Evolutionary conservation across 192 early-diverging fungal species (phyloP), one percentile per base, ranked within the genome.

Genomic region (Geosiphon pyriformis): DNA sequence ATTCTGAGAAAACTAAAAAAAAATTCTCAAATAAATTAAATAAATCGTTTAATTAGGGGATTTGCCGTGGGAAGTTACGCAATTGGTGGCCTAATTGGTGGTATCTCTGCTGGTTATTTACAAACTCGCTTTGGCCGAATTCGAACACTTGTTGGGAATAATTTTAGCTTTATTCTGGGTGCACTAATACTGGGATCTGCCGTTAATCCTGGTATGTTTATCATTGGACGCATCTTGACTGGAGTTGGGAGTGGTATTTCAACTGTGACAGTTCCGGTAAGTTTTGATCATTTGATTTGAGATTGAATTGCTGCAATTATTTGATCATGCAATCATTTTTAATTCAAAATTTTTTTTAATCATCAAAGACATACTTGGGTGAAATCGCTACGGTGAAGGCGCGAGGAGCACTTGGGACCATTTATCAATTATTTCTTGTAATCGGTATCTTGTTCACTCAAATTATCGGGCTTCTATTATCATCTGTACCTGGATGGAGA

Each of bases 361-460:
- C n/a, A n/a, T n/a, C n/a, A 29, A 82, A 81, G 2, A 86, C 90
- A 18, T 93, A 92, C 60, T 83, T 95, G 22, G 85, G 85, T 17
- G 93, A 93, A 71, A 85, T 93, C 61, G 79, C 89, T 0, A 91
- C 93, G 0, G 80, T 87, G 4, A 77, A 77, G 18, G 75, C 80
- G 26, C 81, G 90, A 70, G 91, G 89, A 27, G 68, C 80, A 1
- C 74, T 93, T 71, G 89, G 93, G 25, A 81, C 84, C 33, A 76
- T 84, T 64, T 84, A 87, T 64, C 92, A 92, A 78, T 79, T 92
- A 71, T 76, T 83, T 1, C 86, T 93, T 58, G 90, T 90, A 49
- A 59, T 89, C 33, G 93, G 93, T 22, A 88, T 95, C 61, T 77
- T 95, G 70, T 23, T 87, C 1, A 81, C 88, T 68, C 86, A 88